Evolutionary conservation across 2,329 filamentous ascomycete genomes (phyloP), one percentile per base, ranked within the genome.

Genomic region (Penicillium sp.): DNA sequence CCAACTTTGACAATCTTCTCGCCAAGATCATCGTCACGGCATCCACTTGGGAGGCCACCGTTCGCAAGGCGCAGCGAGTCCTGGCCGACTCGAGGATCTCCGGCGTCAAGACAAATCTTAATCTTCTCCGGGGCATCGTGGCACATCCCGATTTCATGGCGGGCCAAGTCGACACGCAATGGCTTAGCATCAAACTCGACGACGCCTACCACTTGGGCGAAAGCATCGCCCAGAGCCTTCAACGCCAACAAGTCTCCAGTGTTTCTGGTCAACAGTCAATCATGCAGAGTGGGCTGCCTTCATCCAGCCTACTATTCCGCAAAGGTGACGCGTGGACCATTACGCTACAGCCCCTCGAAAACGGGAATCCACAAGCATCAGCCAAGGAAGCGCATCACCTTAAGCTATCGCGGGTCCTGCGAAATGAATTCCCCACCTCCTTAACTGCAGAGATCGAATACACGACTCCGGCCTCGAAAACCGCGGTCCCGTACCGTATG

Each of bases 241-340:
- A 20, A 11, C 5, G 47, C 34, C 22, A 22, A 22, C 22, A 22
- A 22, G 6, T 15, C 8, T 8, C 54, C 2, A 34, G 39, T 4
- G 20, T 45, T 0, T 25, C 59, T 12, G 55, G 64, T 41, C 51
- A 60, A 55, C 54, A 63, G 58, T 43, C 55, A 61, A 52, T 61
- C 51, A 11, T 63, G 0, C 52, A 58, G 10, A 61, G 65, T 15
- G 56, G 60, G 20, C 56, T 73, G 1, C 67, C 74, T 20, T 53
- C 71, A 51, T 71, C 78, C 2, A 81, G 73, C 55, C 71, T 81
- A 0, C 69, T 86, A 2, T 84, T 88, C 71, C 78, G 84, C 38
- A 85, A 83, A 71, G 84, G 84, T 31, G 84, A 87, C 63, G 82
- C 84, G 1, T 87, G 85, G 84, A 79, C 81, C 0, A 74, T 87